These are phyloP conservation scores for Nicotiana undulata DNA, from an alignment of 257 asterid genomes.

Conservation along the genomic window DNA sequence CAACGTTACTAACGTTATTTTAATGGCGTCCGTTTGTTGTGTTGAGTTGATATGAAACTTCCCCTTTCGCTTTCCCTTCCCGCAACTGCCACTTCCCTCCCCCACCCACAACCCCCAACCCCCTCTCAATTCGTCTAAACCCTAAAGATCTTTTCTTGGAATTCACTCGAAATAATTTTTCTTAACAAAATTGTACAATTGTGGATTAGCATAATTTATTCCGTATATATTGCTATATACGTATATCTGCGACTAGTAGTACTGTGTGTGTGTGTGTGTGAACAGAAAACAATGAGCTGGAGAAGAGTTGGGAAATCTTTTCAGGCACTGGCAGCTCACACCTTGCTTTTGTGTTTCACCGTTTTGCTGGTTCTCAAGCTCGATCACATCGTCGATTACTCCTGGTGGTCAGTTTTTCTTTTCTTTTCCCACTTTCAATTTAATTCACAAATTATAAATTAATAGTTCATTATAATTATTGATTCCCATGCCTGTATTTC, in stretches of 20 bases:
- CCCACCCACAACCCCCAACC: not conserved
- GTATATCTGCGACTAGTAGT: not conserved
- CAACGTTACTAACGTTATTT: not conserved
- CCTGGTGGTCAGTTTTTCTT: constrained; percentile 76
- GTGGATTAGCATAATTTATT: too few relatives aligned
- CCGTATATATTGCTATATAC: not conserved
- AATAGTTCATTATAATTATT: not conserved
- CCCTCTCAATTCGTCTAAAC: not conserved
- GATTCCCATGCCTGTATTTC: not conserved
- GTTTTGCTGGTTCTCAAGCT: constrained; percentile 77
- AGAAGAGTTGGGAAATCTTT: constrained; percentile 78
- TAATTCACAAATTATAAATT: not conserved
- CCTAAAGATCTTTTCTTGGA: not conserved
- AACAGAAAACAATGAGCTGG: constrained; percentile 66
- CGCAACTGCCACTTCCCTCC: not conserved
- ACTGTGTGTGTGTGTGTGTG: not conserved
- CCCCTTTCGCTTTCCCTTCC: not conserved
- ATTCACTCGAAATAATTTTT: not conserved
- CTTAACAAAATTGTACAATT: not conserved
- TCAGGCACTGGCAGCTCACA: constrained; percentile 79
- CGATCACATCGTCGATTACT: constrained; percentile 48
- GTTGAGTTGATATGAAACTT: not conserved
- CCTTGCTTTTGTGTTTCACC: constrained; percentile 60
- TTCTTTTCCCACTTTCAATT: not conserved
- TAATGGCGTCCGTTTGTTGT: not conserved